Evolutionary conservation across 2,329 filamentous ascomycete species (phyloP).

Genomic region (Neonectria hederae): DNA sequence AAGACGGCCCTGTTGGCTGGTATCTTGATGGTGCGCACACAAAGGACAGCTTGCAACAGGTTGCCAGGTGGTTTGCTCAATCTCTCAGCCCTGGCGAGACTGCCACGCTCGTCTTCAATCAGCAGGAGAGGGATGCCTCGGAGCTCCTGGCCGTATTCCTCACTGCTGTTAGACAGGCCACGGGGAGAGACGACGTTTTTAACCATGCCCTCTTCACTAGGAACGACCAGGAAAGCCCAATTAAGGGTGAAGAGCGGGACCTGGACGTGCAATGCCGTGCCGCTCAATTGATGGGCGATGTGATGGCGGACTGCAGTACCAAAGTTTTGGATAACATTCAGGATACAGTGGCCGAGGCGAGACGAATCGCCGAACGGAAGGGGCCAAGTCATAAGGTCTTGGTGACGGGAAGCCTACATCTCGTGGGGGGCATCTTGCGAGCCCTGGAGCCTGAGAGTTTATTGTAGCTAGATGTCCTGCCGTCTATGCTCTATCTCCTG

Average conservation of each 20-base stretch:
- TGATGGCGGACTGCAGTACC: conserved; percentile 58
- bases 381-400: conserved; percentile 66
- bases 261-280: conserved; percentile 73
- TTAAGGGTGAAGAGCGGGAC: conserved; percentile 53
- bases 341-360: conserved; percentile 71
- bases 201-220: conserved; percentile 82
- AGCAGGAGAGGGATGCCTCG: conserved; percentile 82
- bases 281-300: conserved; percentile 66
- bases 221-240: conserved; percentile 61
- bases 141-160: conserved; percentile 72
- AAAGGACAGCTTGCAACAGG: conserved; percentile 79
- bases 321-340: conserved; percentile 73
- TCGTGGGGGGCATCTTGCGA: conserved; percentile 82
- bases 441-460: conserved; percentile 65
- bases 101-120: conserved; percentile 84
- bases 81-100: conserved; percentile 47
- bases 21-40: conserved; percentile 91
- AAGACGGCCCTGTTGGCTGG: conserved; percentile 69
- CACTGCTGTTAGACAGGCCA: conserved; percentile 57
- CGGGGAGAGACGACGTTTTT: conserved; percentile 61
- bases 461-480: conserved; percentile 39
- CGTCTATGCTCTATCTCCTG: conserved; percentile 10
- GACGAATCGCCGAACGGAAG: conserved; percentile 48
- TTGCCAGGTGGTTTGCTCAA: conserved; percentile 78
- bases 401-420: conserved; percentile 84